A percentile compares a stretch with the other conserved stretches of the same genome.
Evolutionary conservation across 2,329 filamentous ascomycete genomes (phyloP).

Genomic region (Verruconis gallopava): DNA sequence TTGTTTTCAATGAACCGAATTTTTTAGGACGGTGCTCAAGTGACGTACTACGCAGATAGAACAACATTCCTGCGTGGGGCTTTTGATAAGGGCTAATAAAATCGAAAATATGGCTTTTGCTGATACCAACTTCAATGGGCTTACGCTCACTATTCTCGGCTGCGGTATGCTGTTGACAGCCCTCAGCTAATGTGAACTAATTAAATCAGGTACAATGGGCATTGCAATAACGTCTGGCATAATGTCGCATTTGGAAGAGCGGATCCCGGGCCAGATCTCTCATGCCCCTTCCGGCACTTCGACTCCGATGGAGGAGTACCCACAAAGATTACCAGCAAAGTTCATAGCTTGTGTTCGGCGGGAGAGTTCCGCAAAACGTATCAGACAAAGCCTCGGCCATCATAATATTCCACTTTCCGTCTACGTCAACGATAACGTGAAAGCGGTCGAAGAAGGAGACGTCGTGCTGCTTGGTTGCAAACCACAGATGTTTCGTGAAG

Average conservation of each 20-base stretch:
- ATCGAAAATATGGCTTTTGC: constrained; percentile 2
- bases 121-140: constrained; percentile 14
- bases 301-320: constrained; percentile 28
- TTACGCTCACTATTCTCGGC: constrained; percentile 69
- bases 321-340: constrained; percentile 50
- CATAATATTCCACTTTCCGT: constrained; percentile 50
- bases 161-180: constrained; percentile 50
- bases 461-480: constrained; percentile 72
- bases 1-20: too few relatives aligned
- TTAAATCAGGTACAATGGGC: constrained; percentile 63
- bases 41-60: too few relatives aligned
- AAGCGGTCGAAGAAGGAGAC: constrained; percentile 53
- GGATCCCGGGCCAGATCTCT: constrained; percentile 22
- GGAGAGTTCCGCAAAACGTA: constrained; percentile 53
- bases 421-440: constrained; percentile 58
- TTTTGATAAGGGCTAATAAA: too few relatives aligned
- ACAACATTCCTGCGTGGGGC: too few relatives aligned
- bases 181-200: not conserved
- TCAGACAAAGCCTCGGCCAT: constrained; percentile 51
- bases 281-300: constrained; percentile 28
- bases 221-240: constrained; percentile 74
- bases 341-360: constrained; percentile 75
- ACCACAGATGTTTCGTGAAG: constrained; percentile 56
- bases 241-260: constrained; percentile 51
- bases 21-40: too few relatives aligned